Evolutionary conservation across 768 basidiomycete genomes (phyloP).

Genomic region (Phanerochaete sordida): DNA sequence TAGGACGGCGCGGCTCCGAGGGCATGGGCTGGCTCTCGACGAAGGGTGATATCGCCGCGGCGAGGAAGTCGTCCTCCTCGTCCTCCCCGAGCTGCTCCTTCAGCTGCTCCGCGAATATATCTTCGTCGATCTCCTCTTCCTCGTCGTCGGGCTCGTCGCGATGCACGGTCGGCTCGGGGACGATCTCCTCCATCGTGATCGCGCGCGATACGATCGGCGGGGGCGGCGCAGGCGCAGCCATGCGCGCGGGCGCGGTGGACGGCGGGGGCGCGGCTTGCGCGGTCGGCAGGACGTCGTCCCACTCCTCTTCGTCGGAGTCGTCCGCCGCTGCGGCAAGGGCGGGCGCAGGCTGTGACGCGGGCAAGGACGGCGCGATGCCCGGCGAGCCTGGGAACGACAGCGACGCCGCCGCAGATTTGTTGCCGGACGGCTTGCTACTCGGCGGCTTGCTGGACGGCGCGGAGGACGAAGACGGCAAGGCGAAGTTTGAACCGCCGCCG

Average conservation of each 20-base stretch:
- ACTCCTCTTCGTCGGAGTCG: conserved; percentile 23
- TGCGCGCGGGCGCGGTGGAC: not conserved
- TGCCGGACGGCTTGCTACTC: conserved; percentile 5
- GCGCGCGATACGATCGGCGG: not conserved
- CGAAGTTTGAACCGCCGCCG: conserved; percentile 7
- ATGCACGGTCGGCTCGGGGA: conserved; percentile 6
- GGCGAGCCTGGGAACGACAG: conserved; percentile 17
- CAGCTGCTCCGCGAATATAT: conserved; percentile 13
- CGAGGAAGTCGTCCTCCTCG: conserved; percentile 15
- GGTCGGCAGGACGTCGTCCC: conserved; percentile 22
- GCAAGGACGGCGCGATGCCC: not conserved
- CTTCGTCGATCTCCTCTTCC: conserved; percentile 18
- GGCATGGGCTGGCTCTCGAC: conserved; percentile 14
- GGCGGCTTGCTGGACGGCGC: conserved; percentile 6
- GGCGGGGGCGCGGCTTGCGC: not conserved
- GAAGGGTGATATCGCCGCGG: conserved; percentile 16
- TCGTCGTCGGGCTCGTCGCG: conserved; percentile 7
- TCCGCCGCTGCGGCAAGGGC: conserved; percentile 2
- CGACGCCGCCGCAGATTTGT: too few species aligned
- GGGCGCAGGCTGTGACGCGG: conserved; percentile 2
- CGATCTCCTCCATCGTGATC: conserved; percentile 28
- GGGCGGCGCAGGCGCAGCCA: not conserved
- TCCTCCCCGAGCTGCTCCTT: conserved; percentile 3
- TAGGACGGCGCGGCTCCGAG: not conserved
- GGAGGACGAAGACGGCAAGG: conserved; percentile 12